Evolutionary conservation across 768 basidiomycete genomes (phyloP).

Genomic region (Sarcomyxa edulis): DNA sequence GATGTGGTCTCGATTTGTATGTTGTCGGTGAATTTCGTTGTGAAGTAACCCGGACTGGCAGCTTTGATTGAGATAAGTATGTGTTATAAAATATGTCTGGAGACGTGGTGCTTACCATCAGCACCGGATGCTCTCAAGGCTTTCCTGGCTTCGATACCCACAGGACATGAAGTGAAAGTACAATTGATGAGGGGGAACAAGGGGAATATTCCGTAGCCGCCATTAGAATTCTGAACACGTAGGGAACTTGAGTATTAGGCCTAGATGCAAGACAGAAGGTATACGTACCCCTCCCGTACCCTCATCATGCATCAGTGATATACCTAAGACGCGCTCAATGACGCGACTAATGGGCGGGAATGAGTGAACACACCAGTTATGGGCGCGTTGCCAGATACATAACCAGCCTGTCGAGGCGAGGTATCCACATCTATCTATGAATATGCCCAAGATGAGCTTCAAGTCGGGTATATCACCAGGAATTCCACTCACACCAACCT

Average conservation of each 20-base stretch:
- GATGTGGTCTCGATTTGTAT: conserved; percentile 54
- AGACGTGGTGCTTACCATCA: conserved; percentile 28
- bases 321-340: conserved; percentile 14
- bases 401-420: conserved; percentile 45
- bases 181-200: conserved; percentile 41
- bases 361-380: conserved; percentile 24
- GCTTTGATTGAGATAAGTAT: conserved; percentile 17
- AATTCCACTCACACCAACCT: background rate
- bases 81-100: background rate
- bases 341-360: too few relatives aligned
- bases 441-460: too few relatives aligned
- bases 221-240: conserved; percentile 41
- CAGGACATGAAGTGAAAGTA: conserved; percentile 35
- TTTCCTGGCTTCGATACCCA: conserved; percentile 32
- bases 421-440: conserved; percentile 48
- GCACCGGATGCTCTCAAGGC: conserved; percentile 34
- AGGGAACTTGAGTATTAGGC: too few relatives aligned
- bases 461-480: conserved; percentile 23
- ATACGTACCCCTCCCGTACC: conserved; percentile 52
- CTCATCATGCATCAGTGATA: conserved; percentile 50
- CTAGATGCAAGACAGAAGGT: too few relatives aligned
- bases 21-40: conserved; percentile 38
- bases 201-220: conserved; percentile 49
- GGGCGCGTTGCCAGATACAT: conserved; percentile 38
- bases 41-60: conserved; percentile 44